Evolutionary conservation across 2,329 filamentous ascomycete species (phyloP), one percentile per base, ranked within the genome.

Genomic region (Colletotrichum echinochloae): DNA sequence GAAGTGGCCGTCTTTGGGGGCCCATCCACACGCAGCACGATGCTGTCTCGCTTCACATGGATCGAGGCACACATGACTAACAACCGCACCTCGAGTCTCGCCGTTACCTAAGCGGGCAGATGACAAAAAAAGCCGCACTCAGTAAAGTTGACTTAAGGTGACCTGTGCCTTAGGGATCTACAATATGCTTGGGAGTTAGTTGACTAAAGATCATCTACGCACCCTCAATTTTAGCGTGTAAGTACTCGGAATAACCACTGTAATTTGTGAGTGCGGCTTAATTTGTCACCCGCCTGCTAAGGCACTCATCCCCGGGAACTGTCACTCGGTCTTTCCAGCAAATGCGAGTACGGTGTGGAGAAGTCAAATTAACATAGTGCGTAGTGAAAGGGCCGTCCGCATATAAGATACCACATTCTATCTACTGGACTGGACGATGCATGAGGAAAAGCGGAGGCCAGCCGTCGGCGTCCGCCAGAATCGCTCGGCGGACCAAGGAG

Each of bases 401-500:
- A 39, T 33, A 35, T 16, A 16, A 33, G n/a, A 30, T 18, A 49
- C 37, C 20, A 20, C 52, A 23, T 44, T 23, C 46, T 33, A n/a
- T 26, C 44, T 28, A 23, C 46, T 44, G 54, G 20, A 46, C 20
- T 46, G 20, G 54, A 14, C 37, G 20, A 23, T 44, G 33, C 44
- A 65, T 56, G 23, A 28, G 28, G 35, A 52, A 26, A 30, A 20
- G 46, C 68, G 49, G 68, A 68, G 59, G 51, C 62, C 52, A 71
- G 37, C 59, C 41, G 33, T 57, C 68, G 44, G 37, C 16, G 51
- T 52, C 67, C 46, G 60, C 39, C 54, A 65, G 28, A 35, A 26
- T 54, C 37, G 62, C 57, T 69, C 60, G 16, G 51, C 65, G 65
- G 56, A 37, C 30, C 54, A 60, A 54, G 65, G 65, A 63, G 54